These are phyloP conservation scores for Alliaria petiolata DNA, from an alignment of 345 rosid genomes.

Conservation along the genomic window DNA sequence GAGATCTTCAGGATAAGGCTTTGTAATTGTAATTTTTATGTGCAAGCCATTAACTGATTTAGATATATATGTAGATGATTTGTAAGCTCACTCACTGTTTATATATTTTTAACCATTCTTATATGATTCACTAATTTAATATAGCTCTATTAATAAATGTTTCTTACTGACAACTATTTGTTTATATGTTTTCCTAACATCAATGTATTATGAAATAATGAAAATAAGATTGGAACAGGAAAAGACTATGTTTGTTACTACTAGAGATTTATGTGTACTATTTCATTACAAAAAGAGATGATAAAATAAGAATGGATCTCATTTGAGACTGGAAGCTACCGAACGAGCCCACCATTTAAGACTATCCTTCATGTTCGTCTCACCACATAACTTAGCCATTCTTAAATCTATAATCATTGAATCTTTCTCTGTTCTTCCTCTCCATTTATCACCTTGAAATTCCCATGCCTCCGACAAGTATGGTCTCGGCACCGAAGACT, in stretches of 20 bases:
- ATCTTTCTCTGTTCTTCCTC: slow-evolving; percentile 32
- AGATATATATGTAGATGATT: too few relatives aligned
- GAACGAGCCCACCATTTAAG: slow-evolving; percentile 77
- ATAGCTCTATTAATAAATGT: too few relatives aligned
- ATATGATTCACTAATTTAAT: too few relatives aligned
- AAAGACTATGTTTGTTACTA: background rate
- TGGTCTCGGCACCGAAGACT: slow-evolving; percentile 47
- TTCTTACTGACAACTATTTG: too few relatives aligned
- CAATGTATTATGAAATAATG: too few relatives aligned
- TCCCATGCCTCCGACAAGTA: slow-evolving; percentile 94
- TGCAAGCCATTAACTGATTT: too few relatives aligned
- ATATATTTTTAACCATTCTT: too few relatives aligned
- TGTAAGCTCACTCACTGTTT: too few relatives aligned
- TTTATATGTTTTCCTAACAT: too few relatives aligned
- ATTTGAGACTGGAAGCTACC: slow-evolving; percentile 64
- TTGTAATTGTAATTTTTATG: too few relatives aligned
- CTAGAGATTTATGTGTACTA: background rate
- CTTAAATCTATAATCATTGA: slow-evolving; percentile 57
- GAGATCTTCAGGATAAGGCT: too few relatives aligned
- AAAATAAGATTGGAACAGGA: too few relatives aligned
- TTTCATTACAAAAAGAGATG: background rate
- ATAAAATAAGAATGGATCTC: background rate
- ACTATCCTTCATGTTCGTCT: slow-evolving; percentile 52
- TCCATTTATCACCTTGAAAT: slow-evolving; percentile 23
- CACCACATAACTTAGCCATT: slow-evolving; percentile 45